phyloP scores from a whole-genome alignment of 768 basidiomycete species.

The Tulasnella sp. region DNA sequence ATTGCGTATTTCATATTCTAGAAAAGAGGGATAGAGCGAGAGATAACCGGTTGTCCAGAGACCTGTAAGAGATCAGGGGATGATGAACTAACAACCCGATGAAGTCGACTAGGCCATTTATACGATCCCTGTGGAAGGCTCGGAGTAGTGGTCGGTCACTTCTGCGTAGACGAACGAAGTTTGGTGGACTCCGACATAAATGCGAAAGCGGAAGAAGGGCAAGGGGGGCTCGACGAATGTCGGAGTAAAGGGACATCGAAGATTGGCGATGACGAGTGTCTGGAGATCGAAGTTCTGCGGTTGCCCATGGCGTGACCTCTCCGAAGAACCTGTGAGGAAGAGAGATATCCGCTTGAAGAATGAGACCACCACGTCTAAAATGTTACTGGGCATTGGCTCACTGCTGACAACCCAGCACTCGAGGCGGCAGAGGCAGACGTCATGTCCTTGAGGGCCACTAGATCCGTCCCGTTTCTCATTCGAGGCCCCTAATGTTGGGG shows the following conservation, averaged over 20 bases:
- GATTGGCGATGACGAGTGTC: background rate
- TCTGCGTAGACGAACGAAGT: background rate
- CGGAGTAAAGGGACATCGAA: background rate
- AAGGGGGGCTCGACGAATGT: background rate
- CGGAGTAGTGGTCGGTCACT: background rate
- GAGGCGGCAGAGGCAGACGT: no score
- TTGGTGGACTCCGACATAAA: background rate
- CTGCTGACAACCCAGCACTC: no score
- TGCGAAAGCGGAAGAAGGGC: background rate
- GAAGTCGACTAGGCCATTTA: background rate
- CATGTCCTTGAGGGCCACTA: no score
- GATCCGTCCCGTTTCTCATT: no score
- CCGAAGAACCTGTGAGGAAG: background rate
- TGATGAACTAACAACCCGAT: background rate
- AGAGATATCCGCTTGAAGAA: background rate
- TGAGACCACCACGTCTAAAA: background rate
- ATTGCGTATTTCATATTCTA: background rate
- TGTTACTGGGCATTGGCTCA: background rate
- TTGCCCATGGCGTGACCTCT: background rate
- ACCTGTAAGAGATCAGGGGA: conserved; percentile 3
- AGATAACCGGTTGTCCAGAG: background rate
- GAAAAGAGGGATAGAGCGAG: background rate
- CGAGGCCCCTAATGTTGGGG: no score
- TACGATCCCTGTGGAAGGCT: background rate
- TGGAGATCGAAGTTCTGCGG: background rate